These are phyloP conservation scores for Daldinia loculata DNA, from an alignment of 495 filamentous ascomycete species.

Conservation along the genomic window DNA sequence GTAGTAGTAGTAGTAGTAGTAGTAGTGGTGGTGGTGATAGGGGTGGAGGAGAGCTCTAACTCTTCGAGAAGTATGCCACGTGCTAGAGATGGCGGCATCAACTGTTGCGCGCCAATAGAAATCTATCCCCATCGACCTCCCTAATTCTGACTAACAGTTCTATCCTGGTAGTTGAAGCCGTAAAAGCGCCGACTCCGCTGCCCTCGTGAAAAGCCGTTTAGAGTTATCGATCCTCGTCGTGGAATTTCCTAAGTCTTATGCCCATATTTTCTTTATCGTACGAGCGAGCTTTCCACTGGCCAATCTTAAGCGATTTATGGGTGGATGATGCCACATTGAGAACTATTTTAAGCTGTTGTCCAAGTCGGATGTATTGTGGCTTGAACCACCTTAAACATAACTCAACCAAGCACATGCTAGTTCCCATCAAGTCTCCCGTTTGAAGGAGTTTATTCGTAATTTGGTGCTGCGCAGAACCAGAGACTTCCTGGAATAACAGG, in stretches of 20 bases:
- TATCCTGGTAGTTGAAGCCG: slow-evolving; percentile 27
- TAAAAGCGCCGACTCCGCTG: slow-evolving; percentile 36
- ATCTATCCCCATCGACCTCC: slow-evolving; percentile 10
- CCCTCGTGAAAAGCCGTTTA: not conserved
- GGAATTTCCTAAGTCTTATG: not conserved
- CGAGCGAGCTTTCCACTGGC: not conserved
- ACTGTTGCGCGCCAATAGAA: slow-evolving; percentile 36
- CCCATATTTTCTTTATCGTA: not conserved
- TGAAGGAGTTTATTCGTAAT: not conserved
- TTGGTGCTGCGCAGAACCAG: slow-evolving; percentile 6
- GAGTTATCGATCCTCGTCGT: not conserved
- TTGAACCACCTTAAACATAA: not conserved
- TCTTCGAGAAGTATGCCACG: slow-evolving; percentile 26
- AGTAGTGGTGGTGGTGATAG: slow-evolving; percentile 4
- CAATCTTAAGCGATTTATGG: not conserved
- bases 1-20: not conserved
- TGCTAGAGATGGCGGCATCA: slow-evolving; percentile 20
- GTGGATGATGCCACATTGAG: not conserved
- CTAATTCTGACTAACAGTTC: slow-evolving; percentile 29
- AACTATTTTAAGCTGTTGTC: not conserved
- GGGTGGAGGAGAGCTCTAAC: slow-evolving; percentile 19
- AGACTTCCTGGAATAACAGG: slow-evolving; percentile 3
- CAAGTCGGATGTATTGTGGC: not conserved
- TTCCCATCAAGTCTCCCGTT: not conserved
- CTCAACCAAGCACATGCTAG: not conserved